These are phyloP conservation scores for Trametes maxima DNA, from an alignment of 768 basidiomycete genomes.

Conservation along the genomic window DNA sequence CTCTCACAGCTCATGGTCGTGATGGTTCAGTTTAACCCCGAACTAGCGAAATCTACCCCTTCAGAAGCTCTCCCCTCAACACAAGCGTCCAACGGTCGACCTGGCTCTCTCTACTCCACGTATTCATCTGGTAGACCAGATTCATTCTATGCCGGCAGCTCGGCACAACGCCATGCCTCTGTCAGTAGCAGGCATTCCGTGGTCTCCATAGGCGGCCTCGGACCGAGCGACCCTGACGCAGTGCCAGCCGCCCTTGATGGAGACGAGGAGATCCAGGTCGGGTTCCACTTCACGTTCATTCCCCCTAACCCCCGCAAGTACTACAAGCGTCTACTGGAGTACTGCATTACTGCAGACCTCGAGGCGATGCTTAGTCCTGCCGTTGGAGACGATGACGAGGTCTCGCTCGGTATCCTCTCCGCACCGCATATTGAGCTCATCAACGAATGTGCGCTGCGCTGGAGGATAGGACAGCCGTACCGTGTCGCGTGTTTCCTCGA, in stretches of 20 bases:
- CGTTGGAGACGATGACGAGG: constrained; percentile 94
- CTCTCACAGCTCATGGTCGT: constrained; percentile 87
- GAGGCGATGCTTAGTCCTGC: constrained; percentile 88
- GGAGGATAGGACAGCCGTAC: constrained; percentile 84
- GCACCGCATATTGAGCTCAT: constrained; percentile 77
- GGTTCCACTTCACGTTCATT: constrained; percentile 85
- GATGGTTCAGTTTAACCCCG: constrained; percentile 85
- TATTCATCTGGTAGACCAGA: constrained; percentile 24
- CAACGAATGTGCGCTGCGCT: constrained; percentile 84
- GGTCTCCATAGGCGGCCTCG: constrained; percentile 29
- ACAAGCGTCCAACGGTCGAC: constrained; percentile 43
- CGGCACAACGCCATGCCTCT: constrained; percentile 56
- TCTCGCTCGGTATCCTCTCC: constrained; percentile 89
- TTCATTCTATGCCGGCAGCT: constrained; percentile 24
- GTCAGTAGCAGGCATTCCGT: constrained; percentile 71
- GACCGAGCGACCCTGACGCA: constrained; percentile 37
- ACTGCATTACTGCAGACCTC: constrained; percentile 82
- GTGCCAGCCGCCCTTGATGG: constrained; percentile 47
- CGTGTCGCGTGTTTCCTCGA: constrained; percentile 82
- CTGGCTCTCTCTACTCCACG: constrained; percentile 57
- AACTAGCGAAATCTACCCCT: constrained; percentile 78
- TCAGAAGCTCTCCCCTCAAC: constrained; percentile 48
- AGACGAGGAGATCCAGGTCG: constrained; percentile 72
- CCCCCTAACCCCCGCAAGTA: constrained; percentile 85
- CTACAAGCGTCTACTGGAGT: constrained; percentile 83